Conservation (phyloP, 805 yeast genomes). For the Jamesozyma rosinii region DNA sequence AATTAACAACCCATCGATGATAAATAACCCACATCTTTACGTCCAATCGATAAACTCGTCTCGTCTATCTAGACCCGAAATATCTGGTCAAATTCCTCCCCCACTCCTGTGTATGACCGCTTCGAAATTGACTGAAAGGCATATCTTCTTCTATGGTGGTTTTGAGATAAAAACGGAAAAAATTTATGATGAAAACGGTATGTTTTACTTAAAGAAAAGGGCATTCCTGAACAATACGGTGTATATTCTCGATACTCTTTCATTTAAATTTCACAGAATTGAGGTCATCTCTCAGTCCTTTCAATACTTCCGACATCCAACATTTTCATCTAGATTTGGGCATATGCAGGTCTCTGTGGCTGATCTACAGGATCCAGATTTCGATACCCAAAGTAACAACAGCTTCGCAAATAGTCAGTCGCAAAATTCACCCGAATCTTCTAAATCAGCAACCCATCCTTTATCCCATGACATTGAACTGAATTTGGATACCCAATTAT, state of each 20-base stretch:
- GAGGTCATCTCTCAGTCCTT: slow-evolving; percentile 31
- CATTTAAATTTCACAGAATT: slow-evolving; percentile 42
- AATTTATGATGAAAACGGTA: slow-evolving; percentile 27
- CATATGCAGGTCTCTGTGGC: slow-evolving; percentile 29
- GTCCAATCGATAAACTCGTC: slow-evolving; percentile 35
- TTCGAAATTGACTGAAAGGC: slow-evolving; percentile 44
- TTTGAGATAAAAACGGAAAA: slow-evolving; percentile 37
- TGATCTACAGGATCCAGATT: not conserved
- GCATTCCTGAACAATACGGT: slow-evolving; percentile 44
- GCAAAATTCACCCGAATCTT: not conserved
- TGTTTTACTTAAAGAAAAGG: slow-evolving; percentile 32
- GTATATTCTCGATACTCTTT: slow-evolving; percentile 48
- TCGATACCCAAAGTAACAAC: not conserved
- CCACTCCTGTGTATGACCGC: slow-evolving; percentile 42
- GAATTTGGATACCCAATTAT: not conserved
- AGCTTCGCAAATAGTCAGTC: no score
- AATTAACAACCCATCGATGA: slow-evolving; percentile 35
- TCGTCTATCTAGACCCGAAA: slow-evolving; percentile 28
- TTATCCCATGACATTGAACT: not conserved
- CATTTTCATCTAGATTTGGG: slow-evolving; percentile 34
- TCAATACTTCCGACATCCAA: slow-evolving; percentile 23
- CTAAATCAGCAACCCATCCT: not conserved
- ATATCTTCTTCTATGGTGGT: slow-evolving; percentile 64
- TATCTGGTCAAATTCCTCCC: slow-evolving; percentile 41
- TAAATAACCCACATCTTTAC: slow-evolving; percentile 33